Conservation (phyloP, 2,329 filamentous ascomycete species). For the Fusarium algeriense region DNA sequence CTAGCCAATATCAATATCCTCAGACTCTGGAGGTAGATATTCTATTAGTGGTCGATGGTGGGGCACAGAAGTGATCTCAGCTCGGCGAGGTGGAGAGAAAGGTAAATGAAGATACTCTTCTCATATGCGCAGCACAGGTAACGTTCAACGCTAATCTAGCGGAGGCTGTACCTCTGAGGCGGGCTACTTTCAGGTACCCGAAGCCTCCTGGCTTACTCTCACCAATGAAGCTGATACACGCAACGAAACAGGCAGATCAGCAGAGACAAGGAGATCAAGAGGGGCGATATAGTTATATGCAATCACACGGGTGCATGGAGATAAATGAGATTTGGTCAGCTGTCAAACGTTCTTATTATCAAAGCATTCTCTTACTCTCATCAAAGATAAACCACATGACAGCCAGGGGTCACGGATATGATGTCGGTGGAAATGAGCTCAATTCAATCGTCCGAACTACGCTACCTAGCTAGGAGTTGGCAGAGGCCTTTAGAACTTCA, state of each 20-base stretch:
- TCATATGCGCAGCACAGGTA: slow-evolving; percentile 13
- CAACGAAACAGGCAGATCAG: slow-evolving; percentile 35
- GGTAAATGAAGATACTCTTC: slow-evolving; percentile 36
- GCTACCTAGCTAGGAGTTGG: neutral
- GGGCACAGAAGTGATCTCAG: slow-evolving; percentile 36
- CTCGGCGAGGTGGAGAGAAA: slow-evolving; percentile 31
- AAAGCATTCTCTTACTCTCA: neutral
- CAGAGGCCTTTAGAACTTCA: too few relatives aligned
- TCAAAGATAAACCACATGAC: slow-evolving; percentile 19
- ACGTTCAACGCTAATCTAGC: slow-evolving; percentile 18
- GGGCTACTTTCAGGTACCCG: slow-evolving; percentile 28
- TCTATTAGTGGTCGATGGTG: slow-evolving; percentile 22
- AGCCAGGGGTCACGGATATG: slow-evolving; percentile 20
- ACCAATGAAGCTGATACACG: slow-evolving; percentile 42
- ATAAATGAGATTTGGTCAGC: neutral
- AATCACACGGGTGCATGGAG: slow-evolving; percentile 6
- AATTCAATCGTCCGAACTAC: slow-evolving; percentile 18
- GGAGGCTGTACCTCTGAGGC: slow-evolving; percentile 15
- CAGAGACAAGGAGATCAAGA: slow-evolving; percentile 15
- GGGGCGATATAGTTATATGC: slow-evolving; percentile 14
- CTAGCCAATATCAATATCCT: slow-evolving; percentile 22
- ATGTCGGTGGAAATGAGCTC: slow-evolving; percentile 48
- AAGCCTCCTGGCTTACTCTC: slow-evolving; percentile 2
- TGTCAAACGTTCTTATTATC: neutral
- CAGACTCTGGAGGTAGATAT: slow-evolving; percentile 8